Percentiles rank a stretch among this genome's conserved stretches.
Evolutionary conservation across 2,329 filamentous ascomycete species (phyloP).

Genomic region (Calonectria honghensis): DNA sequence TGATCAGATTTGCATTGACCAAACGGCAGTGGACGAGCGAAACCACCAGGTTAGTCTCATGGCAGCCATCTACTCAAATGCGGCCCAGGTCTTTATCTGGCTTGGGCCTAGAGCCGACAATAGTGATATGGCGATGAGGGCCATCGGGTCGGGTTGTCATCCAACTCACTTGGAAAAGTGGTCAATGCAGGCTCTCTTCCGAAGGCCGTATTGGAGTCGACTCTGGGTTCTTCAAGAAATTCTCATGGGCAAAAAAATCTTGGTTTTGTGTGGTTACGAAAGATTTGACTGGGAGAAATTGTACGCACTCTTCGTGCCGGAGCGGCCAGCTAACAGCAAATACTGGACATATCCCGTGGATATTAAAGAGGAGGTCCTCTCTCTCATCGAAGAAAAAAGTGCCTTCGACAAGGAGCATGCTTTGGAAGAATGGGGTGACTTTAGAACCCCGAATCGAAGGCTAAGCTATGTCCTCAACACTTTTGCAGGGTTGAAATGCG

Average conservation of each 20-base stretch:
- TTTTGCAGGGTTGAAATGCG: too few species aligned
- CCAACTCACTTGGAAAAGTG: neutral
- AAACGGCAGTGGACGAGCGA: neutral
- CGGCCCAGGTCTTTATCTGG: constrained; percentile 4
- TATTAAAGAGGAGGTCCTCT: too few species aligned
- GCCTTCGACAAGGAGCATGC: too few species aligned
- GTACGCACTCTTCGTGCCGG: neutral
- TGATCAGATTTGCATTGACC: constrained; percentile 7
- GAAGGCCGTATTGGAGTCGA: neutral
- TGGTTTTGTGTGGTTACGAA: neutral
- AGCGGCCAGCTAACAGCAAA: too few species aligned
- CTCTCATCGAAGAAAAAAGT: too few species aligned
- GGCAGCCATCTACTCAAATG: neutral
- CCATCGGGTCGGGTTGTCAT: neutral
- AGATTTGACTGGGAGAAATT: neutral
- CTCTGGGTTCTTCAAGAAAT: constrained; percentile 1
- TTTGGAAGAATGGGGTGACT: too few species aligned
- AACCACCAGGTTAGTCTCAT: constrained; percentile 21
- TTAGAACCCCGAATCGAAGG: too few species aligned
- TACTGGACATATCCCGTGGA: too few species aligned
- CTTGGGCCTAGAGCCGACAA: neutral
- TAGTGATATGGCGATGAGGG: neutral
- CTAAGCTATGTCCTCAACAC: too few species aligned
- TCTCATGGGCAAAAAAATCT: neutral
- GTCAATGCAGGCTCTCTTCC: neutral